Evolutionary conservation across 768 basidiomycete species (phyloP), one percentile per base, ranked within the genome.

Genomic region (Boletus coccyginus): DNA sequence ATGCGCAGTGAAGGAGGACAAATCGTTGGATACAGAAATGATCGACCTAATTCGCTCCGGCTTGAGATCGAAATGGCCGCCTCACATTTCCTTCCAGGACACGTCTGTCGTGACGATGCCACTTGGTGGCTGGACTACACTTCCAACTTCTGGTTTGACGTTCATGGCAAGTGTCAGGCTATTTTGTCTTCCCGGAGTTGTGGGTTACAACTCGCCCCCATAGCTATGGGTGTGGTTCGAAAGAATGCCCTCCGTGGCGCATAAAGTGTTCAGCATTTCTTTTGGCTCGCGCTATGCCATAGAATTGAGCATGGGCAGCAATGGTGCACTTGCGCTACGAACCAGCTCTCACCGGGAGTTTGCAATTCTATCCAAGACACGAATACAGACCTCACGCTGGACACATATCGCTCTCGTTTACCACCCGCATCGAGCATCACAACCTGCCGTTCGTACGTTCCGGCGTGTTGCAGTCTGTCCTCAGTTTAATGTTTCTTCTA

Each of bases 61-160:
- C 3, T 85, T 90, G 78, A 87, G 83, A 68, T 84, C 84, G 39
- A 79, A 84, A 35, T 93, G 91, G 92, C 83, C 88, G 1, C 81
- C 85, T 53, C 91, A 93, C 66, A 81, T 94, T 57, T 88, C 84
- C 3, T 73, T 92, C 62, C 84, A 85, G 65, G 78, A 79, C 2
- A 67, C 74, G 7, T 81, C 87, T 3, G 72, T 80, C 10, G 60
- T 91, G 7, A 73, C 76, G 5, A 66, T 86, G 33, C 70, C 72
- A 1, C 79, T 84, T 44, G 73, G 76, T n/a, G 73, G 70, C n/a
- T 66, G 70, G 36, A 80, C 78, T 56, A 81, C 81, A 0, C 68
- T 91, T 43, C 85, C 88, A 0, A 62, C 74, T 1, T 70, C 78
- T 13, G 92, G 90, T 0, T 83, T 91, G 63, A 88, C 89, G 2